Conservation (phyloP, 2,329 filamentous ascomycete species). For the Arthrobotrys entomopaga region DNA sequence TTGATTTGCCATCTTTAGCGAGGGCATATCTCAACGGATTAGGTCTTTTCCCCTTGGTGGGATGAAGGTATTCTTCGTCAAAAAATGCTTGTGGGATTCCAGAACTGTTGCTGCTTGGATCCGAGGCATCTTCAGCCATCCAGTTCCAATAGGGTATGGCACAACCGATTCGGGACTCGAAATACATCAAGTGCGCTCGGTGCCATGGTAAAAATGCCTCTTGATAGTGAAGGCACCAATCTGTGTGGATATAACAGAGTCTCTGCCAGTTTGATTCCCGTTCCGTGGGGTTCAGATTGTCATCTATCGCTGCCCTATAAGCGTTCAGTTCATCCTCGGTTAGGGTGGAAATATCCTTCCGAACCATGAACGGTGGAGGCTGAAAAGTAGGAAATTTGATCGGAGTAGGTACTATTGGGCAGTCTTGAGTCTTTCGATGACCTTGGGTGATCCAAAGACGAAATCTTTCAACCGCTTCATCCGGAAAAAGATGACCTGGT, state of each 20-base stretch:
- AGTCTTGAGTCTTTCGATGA: not conserved
- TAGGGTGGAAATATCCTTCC: constrained; percentile 45
- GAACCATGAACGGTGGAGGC: constrained; percentile 13
- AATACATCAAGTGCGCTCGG: constrained; percentile 46
- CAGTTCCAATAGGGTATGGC: constrained; percentile 54
- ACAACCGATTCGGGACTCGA: constrained; percentile 46
- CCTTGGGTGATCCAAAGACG: constrained; percentile 51
- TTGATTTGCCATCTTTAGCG: constrained; percentile 27
- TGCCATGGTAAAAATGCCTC: constrained; percentile 54
- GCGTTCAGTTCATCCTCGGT: constrained; percentile 30
- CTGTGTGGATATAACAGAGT: constrained; percentile 42
- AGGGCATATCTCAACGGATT: constrained; percentile 49
- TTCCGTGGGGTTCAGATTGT: constrained; percentile 14
- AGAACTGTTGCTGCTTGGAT: constrained; percentile 25
- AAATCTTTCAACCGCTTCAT: constrained; percentile 41
- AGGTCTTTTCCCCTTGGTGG: constrained; percentile 19
- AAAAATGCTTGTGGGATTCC: constrained; percentile 47
- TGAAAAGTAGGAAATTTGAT: constrained; percentile 26
- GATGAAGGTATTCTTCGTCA: constrained; percentile 45
- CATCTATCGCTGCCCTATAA: constrained; percentile 43
- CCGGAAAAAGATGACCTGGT: constrained; percentile 36
- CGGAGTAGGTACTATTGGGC: constrained; percentile 8
- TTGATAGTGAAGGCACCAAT: constrained; percentile 54
- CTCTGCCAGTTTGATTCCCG: constrained; percentile 46
- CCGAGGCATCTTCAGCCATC: constrained; percentile 31